Base-by-base conservation (phyloP, 2,329 filamentous ascomycete genomes). In the Verticillium dahliae region DNA sequence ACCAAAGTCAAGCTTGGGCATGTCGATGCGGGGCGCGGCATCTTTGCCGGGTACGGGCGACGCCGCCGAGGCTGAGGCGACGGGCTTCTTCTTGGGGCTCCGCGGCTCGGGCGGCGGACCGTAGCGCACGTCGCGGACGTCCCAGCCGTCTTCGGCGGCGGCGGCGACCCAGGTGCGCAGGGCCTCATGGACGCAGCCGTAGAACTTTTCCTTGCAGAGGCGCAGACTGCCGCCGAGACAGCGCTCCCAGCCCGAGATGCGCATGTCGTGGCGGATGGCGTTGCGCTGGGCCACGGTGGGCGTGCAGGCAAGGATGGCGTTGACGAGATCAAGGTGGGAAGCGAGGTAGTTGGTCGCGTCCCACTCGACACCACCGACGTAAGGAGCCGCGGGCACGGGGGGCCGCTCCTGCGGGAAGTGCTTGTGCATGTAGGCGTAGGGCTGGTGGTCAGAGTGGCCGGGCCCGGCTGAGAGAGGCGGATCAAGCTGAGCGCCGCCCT, bases 351-450 rank as follows among this genome's bases (percentile, higher is more conserved):
- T 97, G 10, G 95, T 98, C 2, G 95, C 95, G 72, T 98, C 95
- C 95, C 95, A 98, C 75, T 99, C 95, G 10, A 98, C 95, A 60
- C 95, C 94, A 57, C 95, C 95, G 52, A 98, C 93, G 71, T 98
- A 98, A 1, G 94, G 94, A 5, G 94, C 94, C 15, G 95, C 94
- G 33, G 94, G 92, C 1, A 98, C 92, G 0, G 95, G 95, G 3
- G 93, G 90, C 0, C 92, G 87, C 67, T 93, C 90, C 56, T 88
- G 85, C 0, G 95, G 94, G 72, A 97, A 98, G 75, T 93, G 85
- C 18, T 84, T 81, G 57, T 81, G 71, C 81, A 88, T 90, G 79
- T 85, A 90, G 57, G 81, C 81, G 66, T 84, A 83, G 39, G 73
- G 73, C n/a, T 78, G 74, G 35, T 73, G 72, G 41, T 69, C 70